Base-by-base conservation (phyloP, 176 grass and related monocot genomes). In the Phyllostachys edulis region DNA sequence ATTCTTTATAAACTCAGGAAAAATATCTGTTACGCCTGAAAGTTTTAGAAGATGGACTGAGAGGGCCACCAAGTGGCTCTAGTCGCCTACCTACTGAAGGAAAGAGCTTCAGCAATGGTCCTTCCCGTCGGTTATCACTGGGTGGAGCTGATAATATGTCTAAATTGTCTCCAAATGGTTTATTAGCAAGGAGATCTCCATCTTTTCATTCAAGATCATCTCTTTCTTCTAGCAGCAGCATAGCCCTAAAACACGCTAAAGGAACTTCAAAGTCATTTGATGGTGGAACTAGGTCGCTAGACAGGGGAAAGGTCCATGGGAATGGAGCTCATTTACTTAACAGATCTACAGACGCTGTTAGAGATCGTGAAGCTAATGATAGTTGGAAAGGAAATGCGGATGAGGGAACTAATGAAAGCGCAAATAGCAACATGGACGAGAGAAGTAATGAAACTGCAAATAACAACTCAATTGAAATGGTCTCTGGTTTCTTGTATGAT, bases 201-300 rank as follows among this genome's bases (percentile, higher is more conserved):
- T 99, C 93, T 80, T 99, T 99, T 87, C 87, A 99, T 85, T 90
- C 89, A 85, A 94, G 91, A 89, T 96, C 97, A 39, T 96, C 96
- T 78, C 88, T 96, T 87, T 94, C 91, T 32, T 86, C 91, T 63
- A 90, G 92, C 82, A 91, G 87, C 76, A 96, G 91, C 68, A 89
- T 90, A 73, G 92, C 96, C 45, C 87, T 99, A 61, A 99, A 99
- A 69, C 91, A 96, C 34, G 93, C 93, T 59, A 99, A 99, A 86
- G 97, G 97, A 67, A 95, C 93, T 67, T 99, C 97, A 18, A 99
- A 94, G 85, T 99, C 97, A 67, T 99, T 99, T 92, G 97, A 96
- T 90, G 97, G 97, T 50, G 97, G 97, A 65, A 92, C 97, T 63
- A 94, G 93, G 79, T 96, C 89, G 59, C 80, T 94, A 64, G 97